These are phyloP conservation scores for Gastrolobium villosum DNA, from an alignment of 306 rosid species.

Conservation along the genomic window DNA sequence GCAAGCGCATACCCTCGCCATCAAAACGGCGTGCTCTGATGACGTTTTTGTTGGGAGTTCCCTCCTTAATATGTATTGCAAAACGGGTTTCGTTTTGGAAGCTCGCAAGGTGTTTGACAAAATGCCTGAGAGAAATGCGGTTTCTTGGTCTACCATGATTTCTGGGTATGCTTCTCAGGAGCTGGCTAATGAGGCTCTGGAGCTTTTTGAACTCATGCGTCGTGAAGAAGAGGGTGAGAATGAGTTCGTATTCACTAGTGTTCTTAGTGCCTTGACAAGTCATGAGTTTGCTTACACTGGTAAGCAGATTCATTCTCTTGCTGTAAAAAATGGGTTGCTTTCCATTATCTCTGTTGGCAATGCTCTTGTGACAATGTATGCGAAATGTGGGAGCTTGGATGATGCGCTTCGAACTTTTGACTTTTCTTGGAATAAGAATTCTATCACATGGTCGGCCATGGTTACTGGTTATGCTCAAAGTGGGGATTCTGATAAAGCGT, in stretches of 20 bases:
- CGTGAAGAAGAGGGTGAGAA: conserved; percentile 47
- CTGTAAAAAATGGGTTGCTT: conserved; percentile 66
- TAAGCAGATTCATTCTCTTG: conserved; percentile 78
- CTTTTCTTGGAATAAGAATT: conserved; percentile 65
- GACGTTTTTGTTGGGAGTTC: conserved; percentile 89
- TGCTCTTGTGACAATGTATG: conserved; percentile 88
- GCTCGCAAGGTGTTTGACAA: conserved; percentile 80
- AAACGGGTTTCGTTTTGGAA: conserved; percentile 58
- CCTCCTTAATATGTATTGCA: conserved; percentile 72
- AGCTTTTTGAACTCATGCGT: conserved; percentile 61
- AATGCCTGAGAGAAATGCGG: conserved; percentile 72
- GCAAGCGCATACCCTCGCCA: conserved; percentile 66
- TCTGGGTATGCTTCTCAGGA: conserved; percentile 72
- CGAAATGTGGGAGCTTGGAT: conserved; percentile 78
- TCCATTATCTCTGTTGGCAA: conserved; percentile 70
- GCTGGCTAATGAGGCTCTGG: conserved; percentile 61
- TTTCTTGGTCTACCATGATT: conserved; percentile 87
- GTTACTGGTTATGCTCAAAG: conserved; percentile 81
- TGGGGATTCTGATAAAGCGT: conserved; percentile 72
- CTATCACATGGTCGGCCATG: conserved; percentile 94
- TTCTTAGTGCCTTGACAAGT: conserved; percentile 66
- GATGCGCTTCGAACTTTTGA: conserved; percentile 75
- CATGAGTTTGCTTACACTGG: conserved; percentile 58
- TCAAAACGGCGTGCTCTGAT: conserved; percentile 57
- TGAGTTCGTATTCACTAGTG: conserved; percentile 71